Evolutionary conservation across 2,329 filamentous ascomycete species (phyloP), one percentile per base, ranked within the genome.

Genomic region (Curvularia lunata): DNA sequence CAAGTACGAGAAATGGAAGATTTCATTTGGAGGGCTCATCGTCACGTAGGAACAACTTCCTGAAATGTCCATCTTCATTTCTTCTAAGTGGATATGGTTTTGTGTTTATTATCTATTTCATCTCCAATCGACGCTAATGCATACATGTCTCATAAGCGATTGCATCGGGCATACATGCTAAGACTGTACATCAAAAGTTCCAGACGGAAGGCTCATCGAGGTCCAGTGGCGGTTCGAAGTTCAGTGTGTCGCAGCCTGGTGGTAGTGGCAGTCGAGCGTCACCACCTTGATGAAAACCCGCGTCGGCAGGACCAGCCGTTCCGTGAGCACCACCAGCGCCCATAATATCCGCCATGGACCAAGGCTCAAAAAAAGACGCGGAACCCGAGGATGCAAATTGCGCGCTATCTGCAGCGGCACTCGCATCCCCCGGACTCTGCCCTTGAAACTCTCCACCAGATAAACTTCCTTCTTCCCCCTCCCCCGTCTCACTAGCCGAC

Each of bases 141-240:
- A 37, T 18, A 37, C 19, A 48, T 18, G 2, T 5, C 13, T 10
- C 8, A 3, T 27, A 4, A n/a, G 18, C 10, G 12, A 12, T 30
- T 9, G 6, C 2, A 30, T 30, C 1, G 2, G 9, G 7, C 4
- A 30, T 12, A n/a, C 4, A 25, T 5, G 9, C 40, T 55, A 55
- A 2, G 46, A 37, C 7, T 51, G 47, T 16, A 51, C 13, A 25
- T 40, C 21, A 28, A 45, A 45, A 51, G 9, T 51, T 30, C 53
- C 53, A 55, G 16, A 51, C 37, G 4, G n/a, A 1, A 12, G 53
- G 18, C 1, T 30, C 48, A 51, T 51, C 45, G 10, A 54, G 34
- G 21, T 45, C 13, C 30, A 55, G 9, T 3, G 53, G 40, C 16
- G 40, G 13, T 9, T 45, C 38, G 6, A 55, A 30, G 3, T 46